A percentile compares a stretch with the other conserved stretches of the same genome.
phyloP scores from a whole-genome alignment of 345 rosid genomes.

The Citrus trifoliata region DNA sequence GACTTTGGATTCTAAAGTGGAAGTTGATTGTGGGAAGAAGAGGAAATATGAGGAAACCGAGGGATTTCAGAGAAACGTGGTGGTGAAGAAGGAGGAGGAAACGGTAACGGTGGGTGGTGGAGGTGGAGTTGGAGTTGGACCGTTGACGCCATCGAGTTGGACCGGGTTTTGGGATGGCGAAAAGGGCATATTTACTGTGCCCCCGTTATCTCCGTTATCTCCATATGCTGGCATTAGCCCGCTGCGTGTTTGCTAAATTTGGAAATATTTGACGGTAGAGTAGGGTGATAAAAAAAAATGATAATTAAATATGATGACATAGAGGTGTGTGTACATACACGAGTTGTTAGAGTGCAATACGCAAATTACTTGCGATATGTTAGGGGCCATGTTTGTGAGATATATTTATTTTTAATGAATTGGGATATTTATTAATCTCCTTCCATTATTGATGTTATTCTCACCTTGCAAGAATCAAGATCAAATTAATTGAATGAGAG shows the following conservation, averaged over 20 bases:
- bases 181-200: constrained; percentile 64
- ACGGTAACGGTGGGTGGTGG: neutral
- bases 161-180: constrained; percentile 75
- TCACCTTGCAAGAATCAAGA: no score
- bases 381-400: neutral
- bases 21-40: constrained; percentile 29
- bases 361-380: neutral
- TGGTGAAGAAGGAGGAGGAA: constrained; percentile 2
- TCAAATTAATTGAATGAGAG: no score
- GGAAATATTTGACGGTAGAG: neutral
- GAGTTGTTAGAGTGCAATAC: neutral
- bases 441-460: no score
- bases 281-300: neutral
- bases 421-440: neutral
- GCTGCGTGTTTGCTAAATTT: neutral
- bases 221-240: constrained; percentile 44
- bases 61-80: constrained; percentile 20
- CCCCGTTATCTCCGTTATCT: constrained; percentile 82
- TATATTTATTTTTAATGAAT: neutral
- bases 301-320: no score
- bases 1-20: constrained; percentile 8
- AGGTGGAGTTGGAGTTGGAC: constrained; percentile 31
- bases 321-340: neutral
- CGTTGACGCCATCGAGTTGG: constrained; percentile 95
- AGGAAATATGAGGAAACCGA: constrained; percentile 34